These are phyloP conservation scores for Candida wancherniae DNA, from an alignment of 805 yeast species.

Conservation along the genomic window DNA sequence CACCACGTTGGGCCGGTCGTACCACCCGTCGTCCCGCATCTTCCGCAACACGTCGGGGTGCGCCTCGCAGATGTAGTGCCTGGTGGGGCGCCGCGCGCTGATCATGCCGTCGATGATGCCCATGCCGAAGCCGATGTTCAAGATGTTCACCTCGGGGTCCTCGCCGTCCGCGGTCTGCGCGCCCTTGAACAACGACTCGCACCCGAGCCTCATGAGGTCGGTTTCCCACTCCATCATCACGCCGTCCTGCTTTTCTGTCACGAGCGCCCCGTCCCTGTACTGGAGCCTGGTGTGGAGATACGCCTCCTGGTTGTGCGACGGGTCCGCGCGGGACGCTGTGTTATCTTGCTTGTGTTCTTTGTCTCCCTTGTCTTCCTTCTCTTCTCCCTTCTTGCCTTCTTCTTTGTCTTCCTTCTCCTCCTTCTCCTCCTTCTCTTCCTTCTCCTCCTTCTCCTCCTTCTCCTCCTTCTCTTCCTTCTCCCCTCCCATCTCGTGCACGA, in stretches of 20 bases:
- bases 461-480: constrained; percentile 9
- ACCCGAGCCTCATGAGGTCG: constrained; percentile 73
- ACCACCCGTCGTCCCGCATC: constrained; percentile 77
- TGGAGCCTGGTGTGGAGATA: constrained; percentile 64
- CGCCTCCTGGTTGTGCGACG: constrained; percentile 60
- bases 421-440: constrained; percentile 7
- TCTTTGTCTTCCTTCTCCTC: constrained; percentile 15
- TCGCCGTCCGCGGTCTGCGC: constrained; percentile 25
- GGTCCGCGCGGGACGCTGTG: too few relatives aligned
- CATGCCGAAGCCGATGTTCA: constrained; percentile 95
- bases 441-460: constrained; percentile 15
- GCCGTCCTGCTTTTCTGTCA: constrained; percentile 78
- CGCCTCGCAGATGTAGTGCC: constrained; percentile 88
- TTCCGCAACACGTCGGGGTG: constrained; percentile 84
- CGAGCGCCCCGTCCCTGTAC: constrained; percentile 62
- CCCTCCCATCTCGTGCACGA: constrained; percentile 11
- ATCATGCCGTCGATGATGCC: constrained; percentile 87
- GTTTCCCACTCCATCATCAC: constrained; percentile 98
- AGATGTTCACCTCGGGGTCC: constrained; percentile 44
- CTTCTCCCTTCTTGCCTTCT: constrained; percentile 4
- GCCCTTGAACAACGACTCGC: constrained; percentile 62
- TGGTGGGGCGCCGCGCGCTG: constrained; percentile 43
- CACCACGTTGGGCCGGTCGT: constrained; percentile 63
- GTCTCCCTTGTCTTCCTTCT: constrained; percentile 1
- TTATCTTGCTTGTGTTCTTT: constrained; percentile 2